Conservation (phyloP, 345 rosid species). For the Abelmoschus esculentus region DNA sequence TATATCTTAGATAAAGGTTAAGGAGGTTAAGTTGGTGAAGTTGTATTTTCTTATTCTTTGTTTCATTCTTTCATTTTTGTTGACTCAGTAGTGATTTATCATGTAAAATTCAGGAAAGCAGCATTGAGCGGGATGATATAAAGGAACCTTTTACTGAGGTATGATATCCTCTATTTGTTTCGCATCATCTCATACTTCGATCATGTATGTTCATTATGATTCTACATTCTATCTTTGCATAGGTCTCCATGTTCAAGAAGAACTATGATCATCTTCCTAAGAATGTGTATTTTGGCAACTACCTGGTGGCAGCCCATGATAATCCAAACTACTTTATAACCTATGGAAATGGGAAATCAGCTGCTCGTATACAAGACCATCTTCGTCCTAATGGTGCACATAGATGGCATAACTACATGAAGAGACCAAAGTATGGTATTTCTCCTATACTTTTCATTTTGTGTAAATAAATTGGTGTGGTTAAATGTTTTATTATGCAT, state of each 20-base stretch:
- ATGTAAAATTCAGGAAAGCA: slow-evolving; percentile 60
- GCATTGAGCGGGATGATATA: slow-evolving; percentile 78
- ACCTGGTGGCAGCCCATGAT: slow-evolving; percentile 71
- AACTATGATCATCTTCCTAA: slow-evolving; percentile 83
- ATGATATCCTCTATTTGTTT: slow-evolving; percentile 3
- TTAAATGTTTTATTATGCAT: neutral
- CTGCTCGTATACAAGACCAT: slow-evolving; percentile 80
- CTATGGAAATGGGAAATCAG: slow-evolving; percentile 95
- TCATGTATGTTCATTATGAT: neutral
- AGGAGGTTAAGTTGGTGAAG: neutral
- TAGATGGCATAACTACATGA: slow-evolving; percentile 51
- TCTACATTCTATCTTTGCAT: slow-evolving; percentile 7
- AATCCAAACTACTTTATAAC: slow-evolving; percentile 87
- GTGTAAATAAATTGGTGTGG: neutral
- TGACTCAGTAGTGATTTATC: slow-evolving; percentile 8
- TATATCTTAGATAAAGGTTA: neutral
- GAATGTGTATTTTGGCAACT: slow-evolving; percentile 76
- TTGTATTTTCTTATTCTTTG: neutral
- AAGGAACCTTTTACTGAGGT: slow-evolving; percentile 93
- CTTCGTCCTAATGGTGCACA: slow-evolving; percentile 63
- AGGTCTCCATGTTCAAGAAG: slow-evolving; percentile 96
- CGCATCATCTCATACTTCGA: neutral
- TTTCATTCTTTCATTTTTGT: neutral
- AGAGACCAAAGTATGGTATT: slow-evolving; percentile 49
- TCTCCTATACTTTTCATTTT: neutral